Evolutionary conservation across 1,284 basidiomycete genomes (phyloP), one percentile per base, ranked within the genome.

Genomic region (Ganoderma boninense): DNA sequence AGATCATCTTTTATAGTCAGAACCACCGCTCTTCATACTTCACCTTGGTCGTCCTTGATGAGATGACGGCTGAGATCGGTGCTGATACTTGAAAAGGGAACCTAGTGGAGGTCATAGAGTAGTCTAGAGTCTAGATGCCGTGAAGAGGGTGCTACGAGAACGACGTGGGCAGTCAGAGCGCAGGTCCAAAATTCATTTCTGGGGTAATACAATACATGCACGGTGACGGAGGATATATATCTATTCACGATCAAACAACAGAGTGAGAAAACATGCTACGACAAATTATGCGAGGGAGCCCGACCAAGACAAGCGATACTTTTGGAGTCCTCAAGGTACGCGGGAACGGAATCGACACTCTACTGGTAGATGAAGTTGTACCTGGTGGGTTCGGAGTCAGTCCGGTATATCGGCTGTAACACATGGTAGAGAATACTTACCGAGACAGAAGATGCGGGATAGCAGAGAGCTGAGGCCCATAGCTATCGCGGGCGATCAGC

Each of bases 371-470:
- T 92, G 77, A 92, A 92, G 79, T 91, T 91, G 83, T 89, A 89
- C 76, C 87, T 88, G 70, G 71, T 18, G 42, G 20, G 32, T 3
- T 7, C n/a, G 59, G 26, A 56, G 63, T 18, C n/a, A 62, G 60
- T 42, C 20, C n/a, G 16, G 11, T n/a, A 42, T 59, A 63, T 38
- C 29, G 44, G 42, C 32, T 26, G 26, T 32, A 35, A n/a, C 0
- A 46, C 2, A 69, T 20, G 4, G 11, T 5, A 5, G 11, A 44
- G 6, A 5, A 42, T 20, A 82, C 89, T 70, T 77, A 97, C 90
- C 95, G 90, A 76, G 96, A 97, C 52, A 99, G 86, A 74, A 98
- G 82, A 80, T 98, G 96, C 11, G 97, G 97, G 73, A 99, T 94
- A 2, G 97, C 96, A 40, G 95, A 95, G 16, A 99, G 87, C 77